Percentiles rank a stretch among this genome's conserved stretches.
Conservation (phyloP, 176 grass and related monocot genomes). For the Zoysia japonica region DNA sequence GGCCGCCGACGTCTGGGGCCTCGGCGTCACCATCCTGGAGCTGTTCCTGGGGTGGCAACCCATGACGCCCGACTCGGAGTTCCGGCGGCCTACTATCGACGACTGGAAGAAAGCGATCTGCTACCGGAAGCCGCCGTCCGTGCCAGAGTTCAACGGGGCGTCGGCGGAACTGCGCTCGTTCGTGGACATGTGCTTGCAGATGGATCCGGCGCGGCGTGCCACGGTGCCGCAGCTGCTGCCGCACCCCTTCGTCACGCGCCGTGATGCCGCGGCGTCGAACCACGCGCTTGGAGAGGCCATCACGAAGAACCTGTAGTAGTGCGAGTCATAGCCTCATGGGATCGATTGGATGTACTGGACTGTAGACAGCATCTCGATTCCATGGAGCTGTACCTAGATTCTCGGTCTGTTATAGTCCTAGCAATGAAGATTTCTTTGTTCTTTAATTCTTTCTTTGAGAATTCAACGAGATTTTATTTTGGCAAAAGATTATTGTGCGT, state of each 20-base stretch:
- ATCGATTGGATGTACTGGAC: no score
- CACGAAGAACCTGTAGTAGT: not conserved
- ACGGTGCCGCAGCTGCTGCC: conserved; percentile 26
- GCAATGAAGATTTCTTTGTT: no score
- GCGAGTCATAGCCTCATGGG: no score
- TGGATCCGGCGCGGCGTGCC: conserved; percentile 23
- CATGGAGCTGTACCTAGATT: no score
- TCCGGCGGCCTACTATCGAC: not conserved
- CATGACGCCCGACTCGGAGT: no score
- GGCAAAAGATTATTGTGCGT: no score
- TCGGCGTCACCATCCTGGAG: not conserved
- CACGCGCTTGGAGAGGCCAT: conserved; percentile 19
- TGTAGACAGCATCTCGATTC: no score
- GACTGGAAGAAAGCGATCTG: not conserved
- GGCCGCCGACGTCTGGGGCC: not conserved
- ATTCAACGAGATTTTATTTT: no score
- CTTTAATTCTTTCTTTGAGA: no score
- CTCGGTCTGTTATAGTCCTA: no score
- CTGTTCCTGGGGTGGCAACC: not conserved
- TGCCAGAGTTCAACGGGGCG: not conserved
- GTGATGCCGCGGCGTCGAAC: not conserved
- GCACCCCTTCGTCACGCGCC: conserved; percentile 32
- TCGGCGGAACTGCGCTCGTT: not conserved
- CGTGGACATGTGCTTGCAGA: conserved; percentile 33
- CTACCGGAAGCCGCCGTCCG: not conserved